A percentile compares a stretch with the other conserved stretches of the same genome.
Evolutionary conservation across 306 rosid genomes (phyloP).

Genomic region (Quercus bicolor): DNA sequence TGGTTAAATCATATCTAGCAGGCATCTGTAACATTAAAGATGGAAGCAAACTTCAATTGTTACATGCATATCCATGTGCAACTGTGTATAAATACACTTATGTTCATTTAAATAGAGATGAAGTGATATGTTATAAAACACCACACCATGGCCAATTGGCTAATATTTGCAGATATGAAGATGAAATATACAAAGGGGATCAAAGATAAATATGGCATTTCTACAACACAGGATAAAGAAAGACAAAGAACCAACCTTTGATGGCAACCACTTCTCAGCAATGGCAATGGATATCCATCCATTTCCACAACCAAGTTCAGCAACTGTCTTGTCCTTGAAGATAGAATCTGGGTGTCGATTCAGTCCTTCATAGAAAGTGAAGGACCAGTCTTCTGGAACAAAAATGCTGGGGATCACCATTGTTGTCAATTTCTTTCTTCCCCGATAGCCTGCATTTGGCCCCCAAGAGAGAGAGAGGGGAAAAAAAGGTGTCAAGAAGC

Average conservation of each 20-base stretch:
- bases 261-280: conserved; percentile 92
- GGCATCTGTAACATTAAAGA: too few relatives aligned
- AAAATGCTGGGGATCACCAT: conserved; percentile 98
- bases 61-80: neutral
- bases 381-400: conserved; percentile 96
- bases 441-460: conserved; percentile 57
- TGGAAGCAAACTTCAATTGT: conserved; percentile 3
- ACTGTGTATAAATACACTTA: too few relatives aligned
- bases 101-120: too few relatives aligned
- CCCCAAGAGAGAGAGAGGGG: neutral
- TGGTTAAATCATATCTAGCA: too few relatives aligned
- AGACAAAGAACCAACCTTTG: conserved; percentile 48
- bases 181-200: neutral
- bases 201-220: neutral
- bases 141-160: neutral
- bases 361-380: conserved; percentile 87
- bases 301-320: conserved; percentile 98
- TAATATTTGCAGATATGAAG: neutral
- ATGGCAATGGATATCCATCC: conserved; percentile 99
- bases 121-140: too few relatives aligned
- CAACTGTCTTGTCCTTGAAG: conserved; percentile 72
- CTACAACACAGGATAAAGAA: too few relatives aligned
- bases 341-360: conserved; percentile 81
- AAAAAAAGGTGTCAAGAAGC: neutral
- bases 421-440: conserved; percentile 78